Percentiles rank a stretch among this genome's conserved stretches.
phyloP scores from a whole-genome alignment of 208 protist species.

The Wallacemonas rigidus region DNA sequence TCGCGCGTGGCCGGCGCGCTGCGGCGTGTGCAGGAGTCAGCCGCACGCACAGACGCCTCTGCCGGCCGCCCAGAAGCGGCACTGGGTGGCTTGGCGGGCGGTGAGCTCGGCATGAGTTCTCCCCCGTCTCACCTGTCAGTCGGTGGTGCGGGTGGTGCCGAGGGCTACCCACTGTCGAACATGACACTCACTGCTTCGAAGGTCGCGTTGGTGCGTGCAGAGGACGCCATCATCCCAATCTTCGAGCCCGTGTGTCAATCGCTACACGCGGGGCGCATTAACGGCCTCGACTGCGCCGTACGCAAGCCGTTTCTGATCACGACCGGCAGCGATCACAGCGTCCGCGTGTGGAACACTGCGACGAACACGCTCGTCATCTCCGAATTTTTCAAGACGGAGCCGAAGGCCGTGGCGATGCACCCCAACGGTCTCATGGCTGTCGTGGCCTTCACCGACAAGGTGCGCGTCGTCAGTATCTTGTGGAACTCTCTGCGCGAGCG shows the following conservation, averaged over 20 bases:
- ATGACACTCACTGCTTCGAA: slow-evolving; percentile 22
- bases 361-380: slow-evolving; percentile 88
- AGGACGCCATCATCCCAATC: slow-evolving; percentile 31
- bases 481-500: slow-evolving; percentile 91
- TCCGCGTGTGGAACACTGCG: slow-evolving; percentile 95
- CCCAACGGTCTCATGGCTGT: slow-evolving; percentile 94
- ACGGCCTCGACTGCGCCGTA: slow-evolving; percentile 92
- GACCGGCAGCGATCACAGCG: slow-evolving; percentile 87
- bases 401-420: slow-evolving; percentile 92
- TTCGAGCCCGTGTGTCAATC: slow-evolving; percentile 81
- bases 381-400: slow-evolving; percentile 86
- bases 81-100: too few species aligned
- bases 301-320: slow-evolving; percentile 95
- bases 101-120: too few species aligned
- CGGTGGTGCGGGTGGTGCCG: slow-evolving; percentile 5
- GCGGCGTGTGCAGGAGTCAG: slow-evolving; percentile 23
- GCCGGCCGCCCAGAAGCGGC: neutral
- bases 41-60: neutral
- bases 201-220: slow-evolving; percentile 17
- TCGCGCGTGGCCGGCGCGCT: slow-evolving; percentile 23
- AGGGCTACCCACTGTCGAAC: slow-evolving; percentile 8
- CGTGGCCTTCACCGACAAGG: slow-evolving; percentile 94
- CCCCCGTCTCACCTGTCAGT: too few species aligned
- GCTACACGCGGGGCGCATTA: slow-evolving; percentile 85
- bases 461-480: slow-evolving; percentile 94